These are phyloP conservation scores for Tetracladium setigerum DNA, from an alignment of 495 filamentous ascomycete species.

Conservation along the genomic window DNA sequence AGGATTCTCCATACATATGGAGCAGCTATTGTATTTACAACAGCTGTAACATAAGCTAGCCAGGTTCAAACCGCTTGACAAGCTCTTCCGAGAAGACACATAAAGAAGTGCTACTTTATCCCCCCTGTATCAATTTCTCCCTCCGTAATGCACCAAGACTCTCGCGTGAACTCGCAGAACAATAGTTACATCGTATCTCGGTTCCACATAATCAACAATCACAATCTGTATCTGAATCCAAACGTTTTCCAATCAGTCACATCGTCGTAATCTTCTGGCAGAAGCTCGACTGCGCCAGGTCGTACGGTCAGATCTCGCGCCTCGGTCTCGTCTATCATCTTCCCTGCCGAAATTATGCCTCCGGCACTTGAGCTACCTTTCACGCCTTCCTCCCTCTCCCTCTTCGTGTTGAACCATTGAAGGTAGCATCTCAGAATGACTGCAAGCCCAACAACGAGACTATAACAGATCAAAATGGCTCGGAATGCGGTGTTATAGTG, in stretches of 20 bases:
- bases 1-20: too few species aligned
- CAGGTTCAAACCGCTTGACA: too few species aligned
- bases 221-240: conserved; percentile 41
- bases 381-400: conserved; percentile 34
- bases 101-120: too few species aligned
- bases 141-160: too few species aligned
- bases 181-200: conserved; percentile 21
- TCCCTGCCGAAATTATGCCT: conserved; percentile 37
- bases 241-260: conserved; percentile 42
- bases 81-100: too few species aligned
- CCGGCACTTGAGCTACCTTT: conserved; percentile 32
- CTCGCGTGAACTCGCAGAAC: too few species aligned
- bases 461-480: conserved; percentile 46
- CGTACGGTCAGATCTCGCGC: conserved; percentile 22
- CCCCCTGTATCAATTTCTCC: too few species aligned
- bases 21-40: too few species aligned
- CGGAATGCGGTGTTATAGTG: conserved; percentile 40
- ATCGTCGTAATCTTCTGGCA: conserved; percentile 42
- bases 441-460: conserved; percentile 31
- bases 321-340: too few species aligned
- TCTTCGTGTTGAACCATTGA: conserved; percentile 29
- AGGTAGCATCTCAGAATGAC: conserved; percentile 35
- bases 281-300: conserved; percentile 34
- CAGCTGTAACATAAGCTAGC: too few species aligned
- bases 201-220: neutral